Evolutionary conservation across 169 alveolate species (phyloP).

Genomic region (Plasmodium blacklocki): DNA sequence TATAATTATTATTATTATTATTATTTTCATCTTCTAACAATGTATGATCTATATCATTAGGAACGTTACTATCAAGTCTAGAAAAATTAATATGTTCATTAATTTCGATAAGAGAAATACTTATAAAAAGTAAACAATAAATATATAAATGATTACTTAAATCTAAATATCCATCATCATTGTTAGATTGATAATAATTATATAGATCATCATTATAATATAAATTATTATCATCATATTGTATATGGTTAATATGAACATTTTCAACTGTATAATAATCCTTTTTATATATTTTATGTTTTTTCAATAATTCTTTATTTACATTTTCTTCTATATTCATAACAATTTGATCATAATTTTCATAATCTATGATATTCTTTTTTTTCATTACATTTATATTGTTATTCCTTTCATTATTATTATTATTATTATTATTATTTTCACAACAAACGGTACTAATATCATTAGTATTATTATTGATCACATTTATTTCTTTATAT

Average conservation of each 20-base stretch:
- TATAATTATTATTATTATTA: not conserved
- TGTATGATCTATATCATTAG: conserved; percentile 16
- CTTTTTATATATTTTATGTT: conserved; percentile 17
- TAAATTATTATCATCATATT: not conserved
- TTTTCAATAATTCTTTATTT: conserved; percentile 35
- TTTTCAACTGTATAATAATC: conserved; percentile 14
- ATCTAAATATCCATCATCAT: conserved; percentile 25
- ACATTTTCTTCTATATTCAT: conserved; percentile 32
- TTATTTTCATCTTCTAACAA: not conserved
- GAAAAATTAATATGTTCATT: conserved; percentile 45
- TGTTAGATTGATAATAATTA: conserved; percentile 13
- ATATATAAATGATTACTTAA: conserved; percentile 59
- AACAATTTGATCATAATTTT: conserved; percentile 27
- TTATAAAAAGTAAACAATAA: conserved; percentile 65
- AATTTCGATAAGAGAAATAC: conserved; percentile 52
- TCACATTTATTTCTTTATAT: not conserved
- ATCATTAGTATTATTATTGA: conserved; percentile 1
- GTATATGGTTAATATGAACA: not conserved
- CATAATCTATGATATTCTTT: not conserved
- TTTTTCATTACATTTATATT: conserved; percentile 1
- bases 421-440: not conserved
- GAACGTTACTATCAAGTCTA: not conserved
- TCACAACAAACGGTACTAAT: not conserved
- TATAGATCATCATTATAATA: conserved; percentile 29
- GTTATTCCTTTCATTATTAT: not conserved